Percentiles rank a stretch among this genome's conserved stretches.
These are phyloP conservation scores for Solanum pennellii DNA, from an alignment of 257 asterid species.

Conservation along the genomic window DNA sequence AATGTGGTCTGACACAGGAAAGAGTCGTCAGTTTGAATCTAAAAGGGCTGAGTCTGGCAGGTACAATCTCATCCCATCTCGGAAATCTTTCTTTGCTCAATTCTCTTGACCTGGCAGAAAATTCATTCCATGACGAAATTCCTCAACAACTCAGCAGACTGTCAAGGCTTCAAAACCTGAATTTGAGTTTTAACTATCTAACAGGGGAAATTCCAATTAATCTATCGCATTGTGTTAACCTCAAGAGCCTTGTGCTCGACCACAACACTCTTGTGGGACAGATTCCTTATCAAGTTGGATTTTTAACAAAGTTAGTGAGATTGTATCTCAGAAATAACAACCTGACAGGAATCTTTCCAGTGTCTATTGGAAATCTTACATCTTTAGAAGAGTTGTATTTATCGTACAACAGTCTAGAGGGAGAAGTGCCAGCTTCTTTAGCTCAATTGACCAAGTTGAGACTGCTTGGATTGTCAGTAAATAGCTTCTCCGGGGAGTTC, in stretches of 20 bases:
- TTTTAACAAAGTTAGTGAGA: background rate
- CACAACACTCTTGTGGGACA: slow-evolving; percentile 20
- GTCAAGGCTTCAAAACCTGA: slow-evolving; percentile 5
- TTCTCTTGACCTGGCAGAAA: slow-evolving; percentile 30
- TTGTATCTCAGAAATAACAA: slow-evolving; percentile 33
- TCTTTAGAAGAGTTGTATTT: slow-evolving; percentile 21
- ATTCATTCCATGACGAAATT: slow-evolving; percentile 21
- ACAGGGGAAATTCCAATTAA: slow-evolving; percentile 10
- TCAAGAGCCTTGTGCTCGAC: slow-evolving; percentile 14
- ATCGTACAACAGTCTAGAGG: slow-evolving; percentile 23
- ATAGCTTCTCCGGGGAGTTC: slow-evolving; percentile 23
- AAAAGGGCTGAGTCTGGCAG: slow-evolving; percentile 9
- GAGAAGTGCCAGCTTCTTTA: slow-evolving; percentile 22
- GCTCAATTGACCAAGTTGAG: slow-evolving; percentile 10
- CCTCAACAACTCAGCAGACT: slow-evolving; percentile 16
- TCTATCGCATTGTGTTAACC: slow-evolving; percentile 16
- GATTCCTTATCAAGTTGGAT: slow-evolving; percentile 12
- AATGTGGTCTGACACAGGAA: slow-evolving; percentile 5
- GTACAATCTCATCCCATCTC: slow-evolving; percentile 20
- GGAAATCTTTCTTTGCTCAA: slow-evolving; percentile 30
- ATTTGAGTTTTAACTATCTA: background rate
- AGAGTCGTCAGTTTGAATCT: slow-evolving; percentile 30
- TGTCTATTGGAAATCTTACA: slow-evolving; percentile 40
- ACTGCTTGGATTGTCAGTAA: slow-evolving; percentile 12
- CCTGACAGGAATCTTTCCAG: slow-evolving; percentile 35